Base-by-base conservation (phyloP, 1,139 yeast genomes). In the Geotrichum fermentans region DNA sequence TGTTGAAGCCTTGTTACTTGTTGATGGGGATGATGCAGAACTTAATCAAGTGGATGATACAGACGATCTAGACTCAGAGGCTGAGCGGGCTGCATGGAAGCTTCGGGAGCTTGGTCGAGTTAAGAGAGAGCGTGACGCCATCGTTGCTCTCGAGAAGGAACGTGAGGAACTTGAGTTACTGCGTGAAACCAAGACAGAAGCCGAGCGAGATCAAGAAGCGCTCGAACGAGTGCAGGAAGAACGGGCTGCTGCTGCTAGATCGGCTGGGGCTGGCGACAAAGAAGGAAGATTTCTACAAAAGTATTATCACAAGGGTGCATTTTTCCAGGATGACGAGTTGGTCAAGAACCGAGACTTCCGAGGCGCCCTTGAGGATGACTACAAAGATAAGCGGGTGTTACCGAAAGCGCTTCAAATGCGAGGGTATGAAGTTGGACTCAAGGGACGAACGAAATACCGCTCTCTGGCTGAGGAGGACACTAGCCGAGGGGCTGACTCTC, bases 1-100 rank as follows among this genome's bases (percentile, higher is more conserved):
- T n/a, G 32, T 24, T 18, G 49, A 47, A 21, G 45, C 37, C 13
- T 13, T 43, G 18, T 30, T 24, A 20, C 26, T 37, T 32, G 40
- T 34, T 4, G 38, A 40, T 36, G 41, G 45, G 30, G 55, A 56
- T 7, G 58, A 55, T 20, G 64, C 61, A 18, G 66, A 57, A 16
- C 55, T 61, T 14, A 67, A 63, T 6, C 70, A 67, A 0, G 64
- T 77, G 1, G 81, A 78, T 55, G 83, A 79, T 55, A 75, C 80
- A 0, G 83, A 79, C 57, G 80, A 74, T 33, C 37, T 75, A 13
- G 78, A 78, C 53, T 78, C 80, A 0, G 75, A 67, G 39, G 61
- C 57, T 1, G 83, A 78, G 58, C 61, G 60, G 35, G 64, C 61
- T 4, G 73, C 67, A 6, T 79, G 83, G 83, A 67, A 68, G 49